Percentiles rank a stretch among this genome's conserved stretches.
These are phyloP conservation scores for Xerocomus amazonicus DNA, from an alignment of 1,284 basidiomycete species.

Conservation along the genomic window DNA sequence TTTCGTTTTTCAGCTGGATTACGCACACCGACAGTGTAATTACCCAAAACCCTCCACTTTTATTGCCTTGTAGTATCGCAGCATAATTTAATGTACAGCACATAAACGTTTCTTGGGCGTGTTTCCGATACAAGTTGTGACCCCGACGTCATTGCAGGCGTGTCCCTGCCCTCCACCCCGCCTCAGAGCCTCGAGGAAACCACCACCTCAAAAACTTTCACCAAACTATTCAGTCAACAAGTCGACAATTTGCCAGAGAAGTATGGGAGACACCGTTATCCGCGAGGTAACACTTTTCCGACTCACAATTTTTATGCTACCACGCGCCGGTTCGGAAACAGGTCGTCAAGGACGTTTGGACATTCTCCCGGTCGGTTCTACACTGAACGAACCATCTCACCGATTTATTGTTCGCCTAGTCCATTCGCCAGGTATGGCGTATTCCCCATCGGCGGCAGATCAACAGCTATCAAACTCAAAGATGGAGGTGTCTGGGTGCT, in stretches of 20 bases:
- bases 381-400: background rate
- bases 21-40: constrained; percentile 4
- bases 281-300: constrained; percentile 24
- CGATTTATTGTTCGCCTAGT: constrained; percentile 34
- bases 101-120: constrained; percentile 15
- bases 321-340: constrained; percentile 8
- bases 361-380: constrained; percentile 58
- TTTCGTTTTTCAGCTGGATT: constrained; percentile 2
- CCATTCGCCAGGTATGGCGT: constrained; percentile 69
- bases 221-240: constrained; percentile 2
- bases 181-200: constrained; percentile 21
- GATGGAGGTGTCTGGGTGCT: constrained; percentile 80
- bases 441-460: constrained; percentile 75
- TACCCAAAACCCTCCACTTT: constrained; percentile 1
- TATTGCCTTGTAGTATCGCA: background rate
- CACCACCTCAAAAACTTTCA: constrained; percentile 11
- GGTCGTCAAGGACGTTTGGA: constrained; percentile 68
- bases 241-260: constrained; percentile 3
- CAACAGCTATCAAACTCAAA: constrained; percentile 76
- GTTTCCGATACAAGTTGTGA: background rate
- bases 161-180: constrained; percentile 2
- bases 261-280: constrained; percentile 28
- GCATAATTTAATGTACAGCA: background rate
- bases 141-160: constrained; percentile 21
- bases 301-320: background rate